phyloP scores from a whole-genome alignment of 2,329 filamentous ascomycete genomes.

The Cadophora gregata region DNA sequence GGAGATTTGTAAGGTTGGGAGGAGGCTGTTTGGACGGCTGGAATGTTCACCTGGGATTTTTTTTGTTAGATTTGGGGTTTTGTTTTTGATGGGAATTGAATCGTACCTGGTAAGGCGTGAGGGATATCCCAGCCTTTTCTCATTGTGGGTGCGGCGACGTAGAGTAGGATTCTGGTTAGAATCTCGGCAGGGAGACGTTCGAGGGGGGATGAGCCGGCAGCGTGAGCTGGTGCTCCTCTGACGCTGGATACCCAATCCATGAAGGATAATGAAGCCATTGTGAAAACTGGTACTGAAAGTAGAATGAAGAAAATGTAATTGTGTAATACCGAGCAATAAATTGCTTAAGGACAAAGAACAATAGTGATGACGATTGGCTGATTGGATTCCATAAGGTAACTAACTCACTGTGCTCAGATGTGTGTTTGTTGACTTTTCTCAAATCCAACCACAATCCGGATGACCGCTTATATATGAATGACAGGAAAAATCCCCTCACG shows the following conservation, averaged over 20 bases:
- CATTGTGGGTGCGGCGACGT: conserved; percentile 5
- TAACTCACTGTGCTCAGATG: not conserved
- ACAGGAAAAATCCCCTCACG: not conserved
- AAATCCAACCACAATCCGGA: not conserved
- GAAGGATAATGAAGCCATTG: conserved; percentile 17
- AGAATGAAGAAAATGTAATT: not conserved
- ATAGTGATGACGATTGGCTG: not conserved
- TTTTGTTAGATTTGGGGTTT: not conserved
- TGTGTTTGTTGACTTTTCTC: not conserved
- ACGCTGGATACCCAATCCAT: conserved; percentile 16
- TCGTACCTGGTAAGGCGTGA: conserved; percentile 18
- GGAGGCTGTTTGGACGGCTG: not conserved
- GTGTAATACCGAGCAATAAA: not conserved
- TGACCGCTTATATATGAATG: not conserved
- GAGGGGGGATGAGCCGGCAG: conserved; percentile 19
- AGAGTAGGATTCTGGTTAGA: conserved; percentile 15
- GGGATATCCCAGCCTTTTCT: conserved; percentile 17
- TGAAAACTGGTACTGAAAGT: not conserved
- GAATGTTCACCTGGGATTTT: not conserved
- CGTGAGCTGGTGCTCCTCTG: conserved; percentile 7
- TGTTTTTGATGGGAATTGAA: not conserved
- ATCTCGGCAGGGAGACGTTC: conserved; percentile 28
- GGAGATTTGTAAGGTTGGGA: conserved; percentile 16
- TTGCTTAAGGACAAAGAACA: not conserved
- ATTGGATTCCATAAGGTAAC: not conserved